These are phyloP conservation scores for Aspergillaceae sp. DNA, from an alignment of 2,329 filamentous ascomycete species.

Conservation along the genomic window DNA sequence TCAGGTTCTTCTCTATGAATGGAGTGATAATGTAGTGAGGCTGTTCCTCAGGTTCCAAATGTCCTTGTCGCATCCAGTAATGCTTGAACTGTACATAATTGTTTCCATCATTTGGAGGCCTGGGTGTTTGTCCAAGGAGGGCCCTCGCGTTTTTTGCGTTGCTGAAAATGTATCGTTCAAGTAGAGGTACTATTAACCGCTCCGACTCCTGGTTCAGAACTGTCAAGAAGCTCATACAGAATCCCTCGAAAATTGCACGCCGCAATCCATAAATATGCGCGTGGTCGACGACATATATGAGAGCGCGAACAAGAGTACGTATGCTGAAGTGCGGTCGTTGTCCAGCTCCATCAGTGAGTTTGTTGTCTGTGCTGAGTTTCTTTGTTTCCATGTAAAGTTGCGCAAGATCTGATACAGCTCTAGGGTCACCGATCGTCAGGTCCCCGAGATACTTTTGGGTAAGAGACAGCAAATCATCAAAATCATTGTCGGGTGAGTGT, in stretches of 20 bases:
- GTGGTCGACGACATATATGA: conserved; percentile 82
- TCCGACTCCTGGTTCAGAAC: conserved; percentile 77
- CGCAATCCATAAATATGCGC: conserved; percentile 75
- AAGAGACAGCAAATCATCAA: conserved; percentile 78
- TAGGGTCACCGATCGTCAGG: conserved; percentile 61
- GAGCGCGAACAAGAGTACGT: conserved; percentile 78
- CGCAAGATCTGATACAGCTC: conserved; percentile 71
- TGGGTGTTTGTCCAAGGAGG: conserved; percentile 68
- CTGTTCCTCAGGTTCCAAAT: conserved; percentile 58
- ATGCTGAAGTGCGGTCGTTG: conserved; percentile 97
- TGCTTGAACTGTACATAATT: conserved; percentile 78
- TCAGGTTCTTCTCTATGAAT: conserved; percentile 87
- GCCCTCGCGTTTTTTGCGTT: conserved; percentile 60
- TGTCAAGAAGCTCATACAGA: conserved; percentile 96
- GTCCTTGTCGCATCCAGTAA: conserved; percentile 81
- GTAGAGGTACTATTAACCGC: conserved; percentile 64
- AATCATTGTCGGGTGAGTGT: conserved; percentile 74
- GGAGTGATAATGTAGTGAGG: conserved; percentile 92
- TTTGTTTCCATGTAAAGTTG: conserved; percentile 84
- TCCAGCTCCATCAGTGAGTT: conserved; percentile 86
- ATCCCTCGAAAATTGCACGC: conserved; percentile 83
- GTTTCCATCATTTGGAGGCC: conserved; percentile 65
- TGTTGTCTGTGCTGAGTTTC: conserved; percentile 67
- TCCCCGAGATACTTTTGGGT: conserved; percentile 79
- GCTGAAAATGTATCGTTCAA: conserved; percentile 70